Conservation (phyloP, 1,139 yeast species). For the Magnusiomyces tetraspermus region DNA sequence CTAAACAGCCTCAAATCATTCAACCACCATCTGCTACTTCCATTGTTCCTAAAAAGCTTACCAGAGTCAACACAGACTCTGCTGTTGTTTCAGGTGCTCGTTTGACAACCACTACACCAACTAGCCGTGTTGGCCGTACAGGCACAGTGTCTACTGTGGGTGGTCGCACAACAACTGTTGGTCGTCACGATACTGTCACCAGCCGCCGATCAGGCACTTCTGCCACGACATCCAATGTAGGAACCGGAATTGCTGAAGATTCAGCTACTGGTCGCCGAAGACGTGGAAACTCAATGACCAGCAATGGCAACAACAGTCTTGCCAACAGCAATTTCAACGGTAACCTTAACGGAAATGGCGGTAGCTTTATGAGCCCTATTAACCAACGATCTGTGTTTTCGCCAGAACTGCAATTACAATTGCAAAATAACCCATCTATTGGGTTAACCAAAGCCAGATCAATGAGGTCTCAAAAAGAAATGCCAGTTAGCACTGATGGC, state of each 20-base stretch:
- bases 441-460: not conserved
- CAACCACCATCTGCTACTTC: too few species aligned
- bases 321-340: too few species aligned
- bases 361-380: not conserved
- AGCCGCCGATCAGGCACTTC: not conserved
- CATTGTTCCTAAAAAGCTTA: too few species aligned
- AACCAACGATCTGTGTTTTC: not conserved
- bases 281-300: not conserved
- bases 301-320: too few species aligned
- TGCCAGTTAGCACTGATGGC: too few species aligned
- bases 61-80: too few species aligned
- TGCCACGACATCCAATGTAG: not conserved
- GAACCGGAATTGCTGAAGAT: not conserved
- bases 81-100: not conserved
- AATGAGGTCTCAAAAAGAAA: too few species aligned
- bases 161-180: too few species aligned
- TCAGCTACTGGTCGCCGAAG: not conserved
- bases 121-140: not conserved
- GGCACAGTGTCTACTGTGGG: too few species aligned
- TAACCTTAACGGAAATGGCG: too few species aligned
- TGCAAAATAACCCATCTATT: not conserved
- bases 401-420: not conserved
- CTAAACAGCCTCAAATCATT: too few species aligned
- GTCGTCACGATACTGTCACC: not conserved
- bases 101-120: not conserved